Evolutionary conservation across 768 basidiomycete genomes (phyloP).

Genomic region (Rhodotorula graminis): DNA sequence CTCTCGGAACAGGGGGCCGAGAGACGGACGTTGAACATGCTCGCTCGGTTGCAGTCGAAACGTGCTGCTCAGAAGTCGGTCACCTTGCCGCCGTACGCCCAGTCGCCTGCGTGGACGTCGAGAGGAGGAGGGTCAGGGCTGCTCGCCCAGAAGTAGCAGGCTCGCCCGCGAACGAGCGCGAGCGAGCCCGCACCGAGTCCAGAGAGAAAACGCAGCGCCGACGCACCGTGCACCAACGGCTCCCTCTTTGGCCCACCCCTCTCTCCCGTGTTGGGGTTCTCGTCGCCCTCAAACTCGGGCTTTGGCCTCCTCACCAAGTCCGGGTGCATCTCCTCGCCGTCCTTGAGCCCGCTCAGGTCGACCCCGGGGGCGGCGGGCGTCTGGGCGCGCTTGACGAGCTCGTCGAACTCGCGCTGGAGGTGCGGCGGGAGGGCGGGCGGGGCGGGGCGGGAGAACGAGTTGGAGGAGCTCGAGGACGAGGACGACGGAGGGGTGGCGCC

Average conservation of each 20-base stretch:
- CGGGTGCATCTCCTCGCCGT: constrained; percentile 50
- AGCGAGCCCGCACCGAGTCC: too few relatives aligned
- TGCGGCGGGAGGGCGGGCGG: constrained; percentile 70
- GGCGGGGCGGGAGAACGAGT: constrained; percentile 51
- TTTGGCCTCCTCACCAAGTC: constrained; percentile 54
- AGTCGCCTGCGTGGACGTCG: constrained; percentile 22
- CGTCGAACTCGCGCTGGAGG: constrained; percentile 80
- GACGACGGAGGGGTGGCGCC: background rate
- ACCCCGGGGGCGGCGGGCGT: constrained; percentile 46
- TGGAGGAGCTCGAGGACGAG: too few relatives aligned
- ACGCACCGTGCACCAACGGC: constrained; percentile 57
- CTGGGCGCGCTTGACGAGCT: constrained; percentile 57
- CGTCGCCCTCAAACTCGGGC: constrained; percentile 69
- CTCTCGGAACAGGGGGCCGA: too few relatives aligned
- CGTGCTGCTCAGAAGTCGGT: constrained; percentile 30
- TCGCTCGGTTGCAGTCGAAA: too few relatives aligned
- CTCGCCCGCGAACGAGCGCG: too few relatives aligned
- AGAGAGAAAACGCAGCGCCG: background rate
- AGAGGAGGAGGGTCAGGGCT: too few relatives aligned
- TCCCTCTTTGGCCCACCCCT: constrained; percentile 80
- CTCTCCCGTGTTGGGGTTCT: constrained; percentile 78
- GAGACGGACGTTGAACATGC: too few relatives aligned
- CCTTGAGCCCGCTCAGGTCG: constrained; percentile 32
- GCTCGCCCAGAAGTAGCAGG: background rate
- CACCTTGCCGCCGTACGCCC: constrained; percentile 34